Evolutionary conservation across 139 green algal genomes (phyloP), one percentile per base, ranked within the genome.

Genomic region (Chlamydomonas sphaeroides): DNA sequence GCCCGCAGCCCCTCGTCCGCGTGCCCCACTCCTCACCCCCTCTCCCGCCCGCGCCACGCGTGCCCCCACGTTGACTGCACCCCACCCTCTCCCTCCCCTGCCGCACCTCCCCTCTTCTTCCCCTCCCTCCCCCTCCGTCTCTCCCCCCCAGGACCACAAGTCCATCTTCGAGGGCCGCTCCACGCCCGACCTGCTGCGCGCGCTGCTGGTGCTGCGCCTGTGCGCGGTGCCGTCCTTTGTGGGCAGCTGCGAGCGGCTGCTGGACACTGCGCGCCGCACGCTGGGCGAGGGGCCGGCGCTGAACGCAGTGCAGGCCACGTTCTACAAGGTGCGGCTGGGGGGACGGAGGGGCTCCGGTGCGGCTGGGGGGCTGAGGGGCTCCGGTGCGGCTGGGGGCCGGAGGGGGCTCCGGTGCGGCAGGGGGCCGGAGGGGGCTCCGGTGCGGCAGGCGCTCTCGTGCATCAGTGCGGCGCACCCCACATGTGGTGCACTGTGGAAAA

Each of bases 191-290:
- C 62, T 86, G 42, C 28, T 86, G 10, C 71, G 72, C 32, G 62
- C 71, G 35, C 68, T 68, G 57, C 41, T 88, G 30, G 84, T 88
- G 39, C 81, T 88, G 59, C 75, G 76, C 2, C 67, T 88, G 28
- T 88, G 84, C 68, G 57, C 42, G 18, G 36, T 71, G 21, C 30
- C 15, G 32, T 5, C 76, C 39, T 85, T 88, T 18, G 76, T 81
- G 21, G 33, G 14, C 4, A 61, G 78, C 35, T 84, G 85, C 14
- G 68, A 88, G 26, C 75, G 84, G 48, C 90, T 97, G 32, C 78
- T 86, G 72, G 88, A 89, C 5, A 83, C 85, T 3, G 89, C 96
- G n/a, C 23, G 83, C 1, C 33, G 70, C 35, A 48, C 88, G 36
- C 83, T 80, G 74, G 74, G 74, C 32, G 74, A 80, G 20, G 5